Conservation (phyloP, 176 grass and related monocot genomes). For the Phoenix roebelenii region DNA sequence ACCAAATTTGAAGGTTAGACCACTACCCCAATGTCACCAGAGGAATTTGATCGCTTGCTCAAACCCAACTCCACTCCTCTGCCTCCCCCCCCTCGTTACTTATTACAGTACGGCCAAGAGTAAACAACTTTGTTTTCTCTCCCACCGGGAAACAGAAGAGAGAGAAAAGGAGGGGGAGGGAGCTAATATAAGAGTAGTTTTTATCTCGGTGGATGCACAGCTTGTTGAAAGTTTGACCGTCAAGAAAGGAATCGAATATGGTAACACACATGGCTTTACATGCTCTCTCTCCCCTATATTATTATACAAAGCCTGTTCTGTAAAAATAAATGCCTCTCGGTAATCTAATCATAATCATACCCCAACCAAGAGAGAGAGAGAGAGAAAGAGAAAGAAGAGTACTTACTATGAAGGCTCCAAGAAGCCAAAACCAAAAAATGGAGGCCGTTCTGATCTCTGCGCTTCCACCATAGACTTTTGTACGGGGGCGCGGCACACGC, state of each 20-base stretch:
- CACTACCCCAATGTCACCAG: no score
- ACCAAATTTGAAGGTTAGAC: not conserved
- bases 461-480: not conserved
- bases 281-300: not conserved
- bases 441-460: no score
- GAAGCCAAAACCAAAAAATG: no score
- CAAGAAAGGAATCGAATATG: conserved; percentile 22
- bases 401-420: not conserved
- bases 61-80: not conserved
- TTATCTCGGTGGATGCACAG: conserved; percentile 13
- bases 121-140: not conserved
- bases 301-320: conserved; percentile 13
- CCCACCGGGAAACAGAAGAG: no score
- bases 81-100: conserved; percentile 1
- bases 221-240: conserved; percentile 30
- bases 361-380: not conserved
- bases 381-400: not conserved
- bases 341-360: conserved; percentile 26
- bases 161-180: no score
- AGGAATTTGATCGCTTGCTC: no score
- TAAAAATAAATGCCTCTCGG: conserved; percentile 26
- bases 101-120: conserved; percentile 11
- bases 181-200: not conserved
- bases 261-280: conserved; percentile 14
- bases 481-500: conserved; percentile 1